Percentiles rank a stretch among this genome's conserved stretches.
Conservation (phyloP, 2,329 filamentous ascomycete genomes). For the Fusarium papillatum region DNA sequence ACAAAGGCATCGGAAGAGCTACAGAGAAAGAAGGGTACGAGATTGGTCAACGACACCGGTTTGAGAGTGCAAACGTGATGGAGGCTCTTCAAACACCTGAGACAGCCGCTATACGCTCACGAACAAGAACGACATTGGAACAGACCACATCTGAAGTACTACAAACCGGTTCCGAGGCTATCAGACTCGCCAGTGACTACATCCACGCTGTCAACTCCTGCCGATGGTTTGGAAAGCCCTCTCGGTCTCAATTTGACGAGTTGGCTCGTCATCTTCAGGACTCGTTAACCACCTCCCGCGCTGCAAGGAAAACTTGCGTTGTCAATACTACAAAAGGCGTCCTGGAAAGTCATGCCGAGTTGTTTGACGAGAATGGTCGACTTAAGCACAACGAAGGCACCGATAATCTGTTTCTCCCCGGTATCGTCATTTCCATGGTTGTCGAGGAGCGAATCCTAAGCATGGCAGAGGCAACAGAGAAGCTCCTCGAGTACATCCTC, state of each 20-base stretch:
- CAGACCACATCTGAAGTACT: constrained; percentile 46
- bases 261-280: constrained; percentile 34
- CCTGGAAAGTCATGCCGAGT: constrained; percentile 52
- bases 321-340: constrained; percentile 55
- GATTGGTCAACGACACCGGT: constrained; percentile 44
- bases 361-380: constrained; percentile 57
- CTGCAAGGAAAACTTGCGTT: constrained; percentile 43
- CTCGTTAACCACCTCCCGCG: constrained; percentile 43
- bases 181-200: constrained; percentile 40
- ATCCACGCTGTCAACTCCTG: constrained; percentile 46
- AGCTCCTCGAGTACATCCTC: constrained; percentile 52
- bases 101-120: constrained; percentile 45
- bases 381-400: constrained; percentile 45
- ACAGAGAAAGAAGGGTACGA: constrained; percentile 26
- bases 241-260: constrained; percentile 37
- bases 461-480: constrained; percentile 44
- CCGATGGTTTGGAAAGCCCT: constrained; percentile 46
- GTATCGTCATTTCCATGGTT: constrained; percentile 61
- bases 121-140: constrained; percentile 50
- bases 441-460: constrained; percentile 58
- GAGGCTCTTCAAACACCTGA: constrained; percentile 55
- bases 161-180: constrained; percentile 35
- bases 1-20: neutral
- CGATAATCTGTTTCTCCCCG: constrained; percentile 48
- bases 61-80: constrained; percentile 50